Conservation (phyloP, 2,329 filamentous ascomycete genomes). For the Fusarium hostae region DNA sequence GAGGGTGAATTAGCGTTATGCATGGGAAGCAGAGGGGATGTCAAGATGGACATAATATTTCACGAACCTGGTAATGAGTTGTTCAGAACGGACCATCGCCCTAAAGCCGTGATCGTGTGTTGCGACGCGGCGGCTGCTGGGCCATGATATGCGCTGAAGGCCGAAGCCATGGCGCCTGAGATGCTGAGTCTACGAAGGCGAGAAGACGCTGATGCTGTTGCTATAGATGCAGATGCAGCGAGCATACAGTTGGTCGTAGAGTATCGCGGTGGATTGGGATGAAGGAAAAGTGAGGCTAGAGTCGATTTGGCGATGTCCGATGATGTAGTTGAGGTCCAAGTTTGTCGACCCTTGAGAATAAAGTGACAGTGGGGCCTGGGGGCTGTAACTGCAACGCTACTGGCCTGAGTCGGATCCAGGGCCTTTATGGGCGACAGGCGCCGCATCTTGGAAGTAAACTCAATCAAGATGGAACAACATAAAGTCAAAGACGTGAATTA, state of each 20-base stretch:
- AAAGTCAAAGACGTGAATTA: not conserved
- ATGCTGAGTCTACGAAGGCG: constrained; percentile 38
- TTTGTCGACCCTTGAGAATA: constrained; percentile 27
- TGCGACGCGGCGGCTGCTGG: constrained; percentile 45
- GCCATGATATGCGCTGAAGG: constrained; percentile 53
- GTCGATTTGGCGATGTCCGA: constrained; percentile 12
- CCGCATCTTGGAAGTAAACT: constrained; percentile 22
- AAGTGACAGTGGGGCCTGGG: constrained; percentile 25
- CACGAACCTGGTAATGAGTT: constrained; percentile 74
- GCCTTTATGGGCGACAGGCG: constrained; percentile 41
- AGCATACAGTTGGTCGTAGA: constrained; percentile 38
- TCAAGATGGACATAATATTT: not conserved
- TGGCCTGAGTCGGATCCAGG: constrained; percentile 43
- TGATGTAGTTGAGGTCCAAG: constrained; percentile 36
- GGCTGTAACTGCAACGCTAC: not conserved
- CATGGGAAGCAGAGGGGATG: constrained; percentile 15
- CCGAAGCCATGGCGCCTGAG: constrained; percentile 54
- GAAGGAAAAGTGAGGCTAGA: not conserved
- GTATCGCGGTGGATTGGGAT: not conserved
- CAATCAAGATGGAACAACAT: not conserved
- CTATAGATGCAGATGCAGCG: not conserved
- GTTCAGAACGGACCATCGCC: constrained; percentile 84
- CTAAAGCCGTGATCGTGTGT: constrained; percentile 77
- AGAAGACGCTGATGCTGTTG: constrained; percentile 17
- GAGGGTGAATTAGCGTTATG: not conserved